Percentiles rank a stretch among this genome's conserved stretches.
Conservation (phyloP, 1,284 basidiomycete species). For the Mycosarcoma mackinlayi region DNA sequence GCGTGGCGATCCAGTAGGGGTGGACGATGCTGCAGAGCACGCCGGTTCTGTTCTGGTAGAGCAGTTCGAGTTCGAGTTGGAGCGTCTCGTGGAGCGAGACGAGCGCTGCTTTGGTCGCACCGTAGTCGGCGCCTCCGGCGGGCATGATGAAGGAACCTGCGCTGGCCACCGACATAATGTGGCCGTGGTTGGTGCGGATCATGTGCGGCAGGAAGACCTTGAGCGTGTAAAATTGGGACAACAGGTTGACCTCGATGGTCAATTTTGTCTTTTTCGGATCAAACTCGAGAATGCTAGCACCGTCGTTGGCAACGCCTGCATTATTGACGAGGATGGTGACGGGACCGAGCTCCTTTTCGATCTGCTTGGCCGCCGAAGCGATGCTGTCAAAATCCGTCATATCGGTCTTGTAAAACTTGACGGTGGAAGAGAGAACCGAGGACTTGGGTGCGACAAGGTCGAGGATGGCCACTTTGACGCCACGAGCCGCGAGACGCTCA, state of each 20-base stretch:
- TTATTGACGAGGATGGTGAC: constrained; percentile 49
- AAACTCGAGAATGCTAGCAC: constrained; percentile 48
- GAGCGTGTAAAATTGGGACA: constrained; percentile 59
- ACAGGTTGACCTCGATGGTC: constrained; percentile 61
- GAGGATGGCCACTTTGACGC: constrained; percentile 64
- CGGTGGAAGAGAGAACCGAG: constrained; percentile 10
- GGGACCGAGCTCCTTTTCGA: constrained; percentile 50
- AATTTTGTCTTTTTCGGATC: constrained; percentile 46
- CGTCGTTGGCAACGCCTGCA: constrained; percentile 62
- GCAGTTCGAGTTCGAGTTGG: constrained; percentile 53
- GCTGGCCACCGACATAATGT: constrained; percentile 59
- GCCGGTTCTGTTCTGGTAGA: constrained; percentile 52
- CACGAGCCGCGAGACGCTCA: constrained; percentile 37
- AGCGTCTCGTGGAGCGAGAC: constrained; percentile 63
- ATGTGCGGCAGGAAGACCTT: constrained; percentile 64
- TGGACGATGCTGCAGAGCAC: constrained; percentile 34
- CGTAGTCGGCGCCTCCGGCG: constrained; percentile 59
- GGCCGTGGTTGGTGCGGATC: constrained; percentile 62
- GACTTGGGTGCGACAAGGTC: constrained; percentile 56
- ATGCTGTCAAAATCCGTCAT: constrained; percentile 59
- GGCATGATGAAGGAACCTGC: constrained; percentile 59
- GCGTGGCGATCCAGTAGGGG: constrained; percentile 34
- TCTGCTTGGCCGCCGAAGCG: constrained; percentile 39
- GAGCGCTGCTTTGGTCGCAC: constrained; percentile 58
- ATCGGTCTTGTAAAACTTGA: constrained; percentile 57